Evolutionary conservation across 345 rosid species (phyloP), one percentile per base, ranked within the genome.

Genomic region (Salix caprea): DNA sequence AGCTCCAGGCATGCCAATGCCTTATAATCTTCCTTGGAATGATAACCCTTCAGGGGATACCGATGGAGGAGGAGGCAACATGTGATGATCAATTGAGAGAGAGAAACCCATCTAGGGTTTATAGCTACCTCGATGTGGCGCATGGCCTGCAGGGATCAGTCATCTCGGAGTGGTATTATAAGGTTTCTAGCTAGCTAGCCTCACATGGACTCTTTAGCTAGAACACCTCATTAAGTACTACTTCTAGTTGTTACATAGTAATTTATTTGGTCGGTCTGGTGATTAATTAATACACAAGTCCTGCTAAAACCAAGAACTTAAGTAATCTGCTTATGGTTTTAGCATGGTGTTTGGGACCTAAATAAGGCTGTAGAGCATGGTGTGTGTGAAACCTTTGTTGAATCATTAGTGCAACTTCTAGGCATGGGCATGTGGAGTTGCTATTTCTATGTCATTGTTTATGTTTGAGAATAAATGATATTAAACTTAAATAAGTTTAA

Each of bases 391-490:
- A 61, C 75, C 68, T 81, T 75, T 42, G 75, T 75, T 70, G 69
- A 58, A 79, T 84, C 74, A 73, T 76, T 73, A 30, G 69, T 67
- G 79, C 79, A 80, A 71, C 82, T 75, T 34, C 81, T 77, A 74
- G 79, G 82, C 85, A 78, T 83, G 88, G 73, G 86, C 88, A 77
- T 84, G 82, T 79, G 82, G 84, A 72, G 77, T 77, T 83, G 89
- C 85, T 70, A 72, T 71, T 79, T 82, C 70, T 61, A 36, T 76
- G 80, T 77, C 82, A 71, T 82, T 78, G 80, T 84, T 84, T 65
- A 58, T 77, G 85, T 28, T 79, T 82, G 52, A 74, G 83, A 84
- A 84, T 82, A 79, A 82, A 56, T 78, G 72, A 48, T 60, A 26
- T 64, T 18, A 23, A 52, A 65, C 77, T 62, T 65, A 71, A 79